These are phyloP conservation scores for Sporormia fimetaria DNA, from an alignment of 495 filamentous ascomycete genomes.

Conservation along the genomic window DNA sequence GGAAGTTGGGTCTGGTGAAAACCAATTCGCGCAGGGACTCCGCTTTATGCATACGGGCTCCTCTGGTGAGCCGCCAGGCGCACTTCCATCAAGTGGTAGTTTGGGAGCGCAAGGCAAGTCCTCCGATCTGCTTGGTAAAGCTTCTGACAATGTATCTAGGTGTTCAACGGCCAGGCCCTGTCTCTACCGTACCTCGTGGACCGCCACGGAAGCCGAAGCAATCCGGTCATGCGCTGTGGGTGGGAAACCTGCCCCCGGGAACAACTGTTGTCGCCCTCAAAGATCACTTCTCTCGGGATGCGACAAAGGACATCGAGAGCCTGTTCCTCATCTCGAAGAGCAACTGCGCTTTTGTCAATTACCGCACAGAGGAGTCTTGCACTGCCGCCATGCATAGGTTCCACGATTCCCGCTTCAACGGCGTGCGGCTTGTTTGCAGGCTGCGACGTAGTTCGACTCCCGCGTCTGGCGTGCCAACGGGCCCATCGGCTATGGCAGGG, in stretches of 20 bases:
- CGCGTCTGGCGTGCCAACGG: constrained; percentile 25
- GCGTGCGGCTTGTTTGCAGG: constrained; percentile 83
- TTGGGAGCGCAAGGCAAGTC: constrained; percentile 10
- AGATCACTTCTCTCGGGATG: constrained; percentile 78
- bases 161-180: neutral
- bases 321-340: constrained; percentile 94
- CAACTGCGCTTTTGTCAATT: constrained; percentile 97
- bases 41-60: constrained; percentile 3
- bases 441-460: constrained; percentile 50
- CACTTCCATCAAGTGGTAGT: neutral
- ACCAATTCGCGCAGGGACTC: constrained; percentile 2
- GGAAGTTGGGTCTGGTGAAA: constrained; percentile 5
- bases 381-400: constrained; percentile 69
- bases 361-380: constrained; percentile 69
- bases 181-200: constrained; percentile 55
- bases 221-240: constrained; percentile 90
- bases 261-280: constrained; percentile 71
- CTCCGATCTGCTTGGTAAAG: neutral
- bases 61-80: constrained; percentile 4
- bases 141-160: neutral
- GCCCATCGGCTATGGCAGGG: constrained; percentile 25
- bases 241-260: constrained; percentile 82
- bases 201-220: constrained; percentile 88
- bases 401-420: constrained; percentile 84
- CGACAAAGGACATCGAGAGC: constrained; percentile 68